Evolutionary conservation across 2,329 filamentous ascomycete genomes (phyloP).

Genomic region (Didymella pomorum): DNA sequence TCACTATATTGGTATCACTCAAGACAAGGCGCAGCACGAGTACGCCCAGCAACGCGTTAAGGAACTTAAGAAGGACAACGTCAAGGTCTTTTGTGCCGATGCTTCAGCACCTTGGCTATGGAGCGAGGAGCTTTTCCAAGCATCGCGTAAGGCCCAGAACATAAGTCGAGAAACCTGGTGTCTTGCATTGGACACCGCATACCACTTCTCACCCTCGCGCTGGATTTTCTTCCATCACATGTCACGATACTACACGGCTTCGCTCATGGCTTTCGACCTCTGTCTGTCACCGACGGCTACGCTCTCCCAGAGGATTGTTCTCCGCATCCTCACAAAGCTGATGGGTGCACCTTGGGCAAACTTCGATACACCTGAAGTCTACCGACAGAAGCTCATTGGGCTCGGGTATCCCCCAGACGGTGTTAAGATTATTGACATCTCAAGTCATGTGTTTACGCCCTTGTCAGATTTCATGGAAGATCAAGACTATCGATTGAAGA

Average conservation of each 20-base stretch:
- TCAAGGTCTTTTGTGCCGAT: constrained; percentile 59
- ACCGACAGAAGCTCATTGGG: constrained; percentile 55
- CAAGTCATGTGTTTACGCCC: constrained; percentile 61
- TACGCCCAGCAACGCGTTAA: constrained; percentile 37
- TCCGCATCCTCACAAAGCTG: constrained; percentile 56
- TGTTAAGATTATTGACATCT: constrained; percentile 61
- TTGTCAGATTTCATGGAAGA: constrained; percentile 56
- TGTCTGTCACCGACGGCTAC: constrained; percentile 46
- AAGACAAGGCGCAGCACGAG: constrained; percentile 57
- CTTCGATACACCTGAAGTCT: constrained; percentile 58
- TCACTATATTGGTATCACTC: constrained; percentile 62
- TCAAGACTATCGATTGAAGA: constrained; percentile 47
- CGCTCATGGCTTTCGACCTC: constrained; percentile 65
- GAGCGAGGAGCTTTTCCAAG: constrained; percentile 40
- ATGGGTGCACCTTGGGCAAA: constrained; percentile 60
- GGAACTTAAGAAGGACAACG: constrained; percentile 18
- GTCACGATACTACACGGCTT: constrained; percentile 54
- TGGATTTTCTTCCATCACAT: constrained; percentile 57
- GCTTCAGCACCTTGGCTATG: constrained; percentile 59
- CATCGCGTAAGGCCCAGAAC: constrained; percentile 12
- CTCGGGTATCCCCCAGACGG: constrained; percentile 57
- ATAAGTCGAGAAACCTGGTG: constrained; percentile 56
- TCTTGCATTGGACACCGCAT: constrained; percentile 64
- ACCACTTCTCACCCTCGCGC: constrained; percentile 65
- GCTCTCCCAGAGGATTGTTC: constrained; percentile 34